Evolutionary conservation across 139 green algal species (phyloP).

Genomic region (Pycnococcus provasolii): DNA sequence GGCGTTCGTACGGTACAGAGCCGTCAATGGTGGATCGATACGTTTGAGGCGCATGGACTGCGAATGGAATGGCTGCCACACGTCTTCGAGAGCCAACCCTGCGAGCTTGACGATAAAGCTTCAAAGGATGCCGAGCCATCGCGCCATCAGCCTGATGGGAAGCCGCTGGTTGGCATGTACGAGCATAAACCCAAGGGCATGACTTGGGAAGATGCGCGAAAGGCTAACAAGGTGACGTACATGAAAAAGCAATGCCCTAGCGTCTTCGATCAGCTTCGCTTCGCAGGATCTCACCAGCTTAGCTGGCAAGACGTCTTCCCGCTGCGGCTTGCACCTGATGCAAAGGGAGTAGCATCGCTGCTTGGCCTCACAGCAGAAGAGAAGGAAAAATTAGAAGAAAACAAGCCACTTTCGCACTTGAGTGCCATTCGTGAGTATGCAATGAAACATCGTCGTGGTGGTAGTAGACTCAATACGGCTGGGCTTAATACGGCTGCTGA

Average conservation of each 20-base stretch:
- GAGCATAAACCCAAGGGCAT: not conserved
- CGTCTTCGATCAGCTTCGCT: conserved; percentile 5
- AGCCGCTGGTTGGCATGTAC: not conserved
- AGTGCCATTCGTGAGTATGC: too few relatives aligned
- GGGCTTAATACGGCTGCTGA: too few relatives aligned
- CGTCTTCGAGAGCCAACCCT: not conserved
- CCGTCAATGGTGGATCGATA: not conserved
- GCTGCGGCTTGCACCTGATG: not conserved
- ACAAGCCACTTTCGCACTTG: too few relatives aligned
- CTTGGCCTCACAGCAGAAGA: too few relatives aligned
- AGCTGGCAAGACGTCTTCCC: conserved; percentile 12
- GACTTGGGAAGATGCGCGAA: not conserved
- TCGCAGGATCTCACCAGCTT: not conserved
- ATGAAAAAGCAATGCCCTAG: not conserved
- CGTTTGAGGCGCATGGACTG: not conserved
- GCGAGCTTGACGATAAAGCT: not conserved
- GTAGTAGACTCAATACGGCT: too few relatives aligned
- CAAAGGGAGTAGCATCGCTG: too few relatives aligned
- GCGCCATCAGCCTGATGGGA: not conserved
- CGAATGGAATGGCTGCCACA: not conserved
- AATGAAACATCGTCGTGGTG: too few relatives aligned
- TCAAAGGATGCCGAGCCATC: not conserved
- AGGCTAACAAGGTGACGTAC: not conserved
- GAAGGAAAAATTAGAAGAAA: too few relatives aligned
- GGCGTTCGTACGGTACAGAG: not conserved